Evolutionary conservation across 495 filamentous ascomycete species (phyloP), one percentile per base, ranked within the genome.

Genomic region (Coniosporium apollinis): DNA sequence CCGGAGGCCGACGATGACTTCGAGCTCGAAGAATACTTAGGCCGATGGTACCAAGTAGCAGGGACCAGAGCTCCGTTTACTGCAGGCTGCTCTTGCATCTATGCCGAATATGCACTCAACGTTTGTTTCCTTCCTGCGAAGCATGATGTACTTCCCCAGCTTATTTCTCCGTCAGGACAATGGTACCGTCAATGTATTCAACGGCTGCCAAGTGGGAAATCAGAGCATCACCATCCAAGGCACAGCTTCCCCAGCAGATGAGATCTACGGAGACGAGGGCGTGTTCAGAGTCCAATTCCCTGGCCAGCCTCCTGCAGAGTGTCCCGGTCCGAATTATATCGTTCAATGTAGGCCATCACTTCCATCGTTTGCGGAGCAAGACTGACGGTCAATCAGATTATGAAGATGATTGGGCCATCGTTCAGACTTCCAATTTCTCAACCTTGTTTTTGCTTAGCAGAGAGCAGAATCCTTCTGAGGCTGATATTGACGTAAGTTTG

Each of bases 21-120:
- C 30, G 9, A 32, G 7, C 30, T 32, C 9, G 30, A 32, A 6
- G 6, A 9, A 9, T 32, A 32, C 30, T 14, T 32, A 32, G 30
- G 30, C 30, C 30, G 30, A 6, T 32, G 30, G 30, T 32, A 32
- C 30, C 30, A 32, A 17, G 30, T 32, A 6, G 30, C 30, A 6
- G 30, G 30, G 7, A 32, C 30, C 9, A 14, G 7, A 7, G 30
- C 16, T 7, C 30, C 30, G 7, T 32, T 10, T 14, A 32, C 30
- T 14, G 30, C 30, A 32, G 15, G 15, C 9, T 32, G 30, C 16
- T 9, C 8, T 7, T 32, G 30, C 30, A 32, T 17, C 30, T 32
- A 10, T 16, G 30, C 30, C 16, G 30, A 32, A 18, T 32, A 32
- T 14, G 7, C 9, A 7, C 30, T 32, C 9, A 32, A 32, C 30